A percentile compares a stretch with the other conserved stretches of the same genome.
Evolutionary conservation across 208 protist genomes (phyloP).

Genomic region (Leptomonas pyrrhocoris): DNA sequence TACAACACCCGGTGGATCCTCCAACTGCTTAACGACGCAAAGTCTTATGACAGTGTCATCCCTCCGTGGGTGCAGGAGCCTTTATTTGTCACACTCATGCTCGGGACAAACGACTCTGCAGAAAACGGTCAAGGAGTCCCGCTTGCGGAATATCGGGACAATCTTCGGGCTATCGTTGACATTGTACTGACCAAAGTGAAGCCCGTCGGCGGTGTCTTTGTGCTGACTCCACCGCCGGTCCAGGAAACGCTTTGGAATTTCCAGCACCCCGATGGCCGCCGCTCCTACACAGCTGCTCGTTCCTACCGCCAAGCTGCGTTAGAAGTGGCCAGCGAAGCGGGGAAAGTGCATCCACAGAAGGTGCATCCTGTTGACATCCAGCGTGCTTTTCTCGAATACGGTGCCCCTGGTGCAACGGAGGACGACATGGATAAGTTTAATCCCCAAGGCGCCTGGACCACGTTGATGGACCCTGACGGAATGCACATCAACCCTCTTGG

Average conservation of each 20-base stretch:
- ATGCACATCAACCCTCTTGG: slow-evolving; percentile 49
- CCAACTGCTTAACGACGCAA: slow-evolving; percentile 35
- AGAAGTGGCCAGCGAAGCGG: slow-evolving; percentile 24
- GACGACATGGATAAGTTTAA: slow-evolving; percentile 22
- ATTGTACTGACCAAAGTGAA: slow-evolving; percentile 26
- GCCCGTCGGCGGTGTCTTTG: slow-evolving; percentile 49
- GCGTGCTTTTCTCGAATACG: slow-evolving; percentile 26
- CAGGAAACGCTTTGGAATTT: slow-evolving; percentile 32
- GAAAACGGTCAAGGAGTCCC: slow-evolving; percentile 33
- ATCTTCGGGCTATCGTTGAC: slow-evolving; percentile 42
- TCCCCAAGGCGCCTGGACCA: slow-evolving; percentile 19
- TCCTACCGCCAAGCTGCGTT: slow-evolving; percentile 38
- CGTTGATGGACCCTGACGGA: slow-evolving; percentile 34
- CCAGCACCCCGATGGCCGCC: neutral
- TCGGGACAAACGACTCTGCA: slow-evolving; percentile 51
- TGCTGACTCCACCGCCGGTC: slow-evolving; percentile 47
- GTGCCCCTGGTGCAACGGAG: slow-evolving; percentile 18
- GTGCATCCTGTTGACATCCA: slow-evolving; percentile 44
- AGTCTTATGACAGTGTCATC: slow-evolving; percentile 21
- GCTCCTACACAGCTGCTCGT: slow-evolving; percentile 21
- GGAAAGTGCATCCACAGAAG: slow-evolving; percentile 8
- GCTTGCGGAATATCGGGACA: slow-evolving; percentile 36
- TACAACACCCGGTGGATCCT: slow-evolving; percentile 68
- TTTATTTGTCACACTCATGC: slow-evolving; percentile 58
- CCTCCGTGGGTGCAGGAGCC: slow-evolving; percentile 30